Conservation (phyloP, 2,329 filamentous ascomycete genomes). For the Sporothrix phasma region DNA sequence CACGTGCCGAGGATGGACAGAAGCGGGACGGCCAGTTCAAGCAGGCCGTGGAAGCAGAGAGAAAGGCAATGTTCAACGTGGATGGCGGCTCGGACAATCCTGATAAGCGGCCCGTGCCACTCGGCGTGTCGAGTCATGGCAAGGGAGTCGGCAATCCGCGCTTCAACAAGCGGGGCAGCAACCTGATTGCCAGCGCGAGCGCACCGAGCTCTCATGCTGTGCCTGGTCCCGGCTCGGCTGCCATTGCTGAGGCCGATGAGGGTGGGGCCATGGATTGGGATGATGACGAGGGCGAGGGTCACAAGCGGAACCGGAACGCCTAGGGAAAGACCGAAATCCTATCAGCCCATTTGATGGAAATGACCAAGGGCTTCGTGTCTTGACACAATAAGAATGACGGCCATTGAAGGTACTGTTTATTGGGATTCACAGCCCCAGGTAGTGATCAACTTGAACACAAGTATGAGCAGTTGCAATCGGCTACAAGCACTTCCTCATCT, state of each 20-base stretch:
- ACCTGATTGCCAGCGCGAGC: conserved; percentile 19
- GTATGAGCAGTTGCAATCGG: not conserved
- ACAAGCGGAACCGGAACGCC: conserved; percentile 45
- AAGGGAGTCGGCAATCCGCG: conserved; percentile 19
- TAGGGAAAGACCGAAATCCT: not conserved
- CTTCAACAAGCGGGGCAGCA: conserved; percentile 28
- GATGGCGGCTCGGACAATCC: conserved; percentile 16
- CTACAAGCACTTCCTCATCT: not conserved
- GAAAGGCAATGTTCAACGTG: conserved; percentile 22
- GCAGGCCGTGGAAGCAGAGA: conserved; percentile 38
- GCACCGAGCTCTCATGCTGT: not conserved
- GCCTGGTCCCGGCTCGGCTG: not conserved
- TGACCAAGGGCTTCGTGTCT: not conserved
- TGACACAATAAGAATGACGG: not conserved
- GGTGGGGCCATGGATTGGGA: conserved; percentile 45
- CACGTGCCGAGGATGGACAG: conserved; percentile 41
- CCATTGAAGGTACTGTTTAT: not conserved
- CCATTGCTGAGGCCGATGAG: conserved; percentile 33
- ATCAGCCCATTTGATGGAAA: not conserved
- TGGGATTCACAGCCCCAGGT: not conserved
- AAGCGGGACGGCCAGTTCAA: conserved; percentile 40
- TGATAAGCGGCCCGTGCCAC: conserved; percentile 21
- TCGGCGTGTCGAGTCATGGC: conserved; percentile 15
- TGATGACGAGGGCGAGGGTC: conserved; percentile 36
- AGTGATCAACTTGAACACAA: not conserved